A percentile compares a stretch with the other conserved stretches of the same genome.
Conservation (phyloP, 768 basidiomycete genomes). For the Trametes cinnabarina region DNA sequence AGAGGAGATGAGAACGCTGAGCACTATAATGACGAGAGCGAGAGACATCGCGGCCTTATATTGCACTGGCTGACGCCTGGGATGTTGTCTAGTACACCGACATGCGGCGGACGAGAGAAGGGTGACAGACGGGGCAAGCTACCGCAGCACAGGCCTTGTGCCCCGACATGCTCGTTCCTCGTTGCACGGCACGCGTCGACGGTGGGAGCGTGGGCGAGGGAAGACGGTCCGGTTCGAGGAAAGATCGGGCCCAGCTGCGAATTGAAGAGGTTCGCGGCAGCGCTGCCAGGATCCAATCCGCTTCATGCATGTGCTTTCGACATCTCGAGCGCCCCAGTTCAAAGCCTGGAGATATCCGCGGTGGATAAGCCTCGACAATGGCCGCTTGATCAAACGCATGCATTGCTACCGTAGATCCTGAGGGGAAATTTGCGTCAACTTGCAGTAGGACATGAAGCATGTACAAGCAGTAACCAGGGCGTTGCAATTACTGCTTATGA, state of each 20-base stretch:
- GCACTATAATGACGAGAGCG: conserved; percentile 4
- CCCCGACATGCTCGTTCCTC: conserved; percentile 2
- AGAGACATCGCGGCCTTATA: conserved; percentile 2
- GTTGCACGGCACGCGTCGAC: background rate
- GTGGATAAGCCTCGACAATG: no score
- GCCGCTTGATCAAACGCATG: no score
- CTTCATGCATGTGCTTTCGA: no score
- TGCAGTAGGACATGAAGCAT: no score
- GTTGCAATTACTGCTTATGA: no score
- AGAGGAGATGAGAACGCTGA: conserved; percentile 2
- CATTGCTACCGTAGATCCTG: no score
- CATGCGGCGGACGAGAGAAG: background rate
- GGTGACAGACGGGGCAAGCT: background rate
- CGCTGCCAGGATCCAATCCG: no score
- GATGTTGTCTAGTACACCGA: background rate
- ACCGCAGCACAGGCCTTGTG: conserved; percentile 4
- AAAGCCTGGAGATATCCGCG: no score
- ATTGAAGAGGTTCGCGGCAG: background rate
- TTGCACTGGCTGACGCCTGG: background rate
- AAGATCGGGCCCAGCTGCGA: background rate
- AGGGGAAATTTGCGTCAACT: no score
- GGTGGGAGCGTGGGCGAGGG: background rate
- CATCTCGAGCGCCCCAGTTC: no score
- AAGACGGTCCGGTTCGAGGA: background rate
- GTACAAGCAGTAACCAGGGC: no score